Base-by-base conservation (phyloP, 228 moss, liverwort and hornwort species). In the Sphagnum fallax region DNA sequence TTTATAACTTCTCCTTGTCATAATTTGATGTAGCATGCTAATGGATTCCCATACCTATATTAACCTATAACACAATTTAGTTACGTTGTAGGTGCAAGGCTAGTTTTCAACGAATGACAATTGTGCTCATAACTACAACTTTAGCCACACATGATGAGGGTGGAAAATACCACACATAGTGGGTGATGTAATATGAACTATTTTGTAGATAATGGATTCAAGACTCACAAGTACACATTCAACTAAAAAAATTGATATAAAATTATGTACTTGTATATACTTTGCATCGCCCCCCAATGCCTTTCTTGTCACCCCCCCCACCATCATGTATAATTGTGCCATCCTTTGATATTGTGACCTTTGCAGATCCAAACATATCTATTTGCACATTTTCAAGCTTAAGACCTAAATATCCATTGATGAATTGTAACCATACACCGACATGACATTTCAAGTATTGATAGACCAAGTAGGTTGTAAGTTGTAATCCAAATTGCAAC, bases 251-350 rank as follows among this genome's bases (percentile, higher is more conserved):
- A 5, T 11, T 50, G 5, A n/a, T 66, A 92, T 32, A 32, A 32
- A 32, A 32, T 32, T 1, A 32, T 32, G 32, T 32, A 32, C 32
- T 32, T 32, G 32, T 32, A 32, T 32, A 32, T 32, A 32, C 92
- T n/a, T 89, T 91, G 70, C 76, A 79, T n/a, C 88, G 88, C 76
- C 92, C 95, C 63, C 92, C 92, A 67, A 95, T 84, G 48, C 73
- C 11, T 61, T 80, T 84, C 75, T 95, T 91, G 66, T 91, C 89
- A 55, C 95, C 91, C 63, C 95, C 91, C 63, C 73, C 73, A 68
- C 91, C 95, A 72, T 92, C 92, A 61, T 92, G 80, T 76, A 95
- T 86, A 64, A 95, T 89, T 18, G 92, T 89, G 62, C 92, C 95
- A 69, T 95, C 95, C 79, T 91, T 95, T n/a, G 95, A 90, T 9